Conservation (phyloP, 1,139 yeast species). For the Scheffersomyces titani region DNA sequence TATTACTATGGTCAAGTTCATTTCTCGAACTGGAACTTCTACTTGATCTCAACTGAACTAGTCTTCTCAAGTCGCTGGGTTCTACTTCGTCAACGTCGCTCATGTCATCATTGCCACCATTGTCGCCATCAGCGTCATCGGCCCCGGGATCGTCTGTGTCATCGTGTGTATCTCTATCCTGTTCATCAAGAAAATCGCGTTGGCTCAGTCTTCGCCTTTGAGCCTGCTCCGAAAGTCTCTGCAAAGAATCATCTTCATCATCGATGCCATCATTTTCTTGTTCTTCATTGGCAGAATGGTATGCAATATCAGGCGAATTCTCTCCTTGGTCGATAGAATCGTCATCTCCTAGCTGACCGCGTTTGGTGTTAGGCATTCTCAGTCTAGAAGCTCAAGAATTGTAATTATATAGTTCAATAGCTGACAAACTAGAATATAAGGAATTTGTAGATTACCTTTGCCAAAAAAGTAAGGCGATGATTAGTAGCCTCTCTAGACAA, state of each 20-base stretch:
- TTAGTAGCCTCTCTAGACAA: not conserved
- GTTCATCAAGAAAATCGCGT: slow-evolving; percentile 9
- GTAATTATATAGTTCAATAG: not conserved
- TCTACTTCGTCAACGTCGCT: slow-evolving; percentile 22
- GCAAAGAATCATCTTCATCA: slow-evolving; percentile 11
- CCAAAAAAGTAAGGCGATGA: not conserved
- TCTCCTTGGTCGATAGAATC: not conserved
- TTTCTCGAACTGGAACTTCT: not conserved
- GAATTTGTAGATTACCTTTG: not conserved
- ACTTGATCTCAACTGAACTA: slow-evolving; percentile 12
- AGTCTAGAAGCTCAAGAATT: not conserved
- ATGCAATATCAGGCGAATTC: not conserved
- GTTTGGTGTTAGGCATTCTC: not conserved
- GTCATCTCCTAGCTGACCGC: not conserved
- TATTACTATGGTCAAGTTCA: not conserved
- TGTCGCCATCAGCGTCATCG: slow-evolving; percentile 16
- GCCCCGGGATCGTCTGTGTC: slow-evolving; percentile 17
- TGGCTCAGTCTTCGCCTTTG: slow-evolving; percentile 9
- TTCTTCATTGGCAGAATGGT: not conserved
- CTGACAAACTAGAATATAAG: not conserved
- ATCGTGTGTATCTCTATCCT: slow-evolving; percentile 21
- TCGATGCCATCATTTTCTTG: slow-evolving; percentile 1
- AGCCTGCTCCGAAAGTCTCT: slow-evolving; percentile 14
- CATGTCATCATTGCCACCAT: slow-evolving; percentile 16
- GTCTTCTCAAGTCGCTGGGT: slow-evolving; percentile 26